Evolutionary conservation across 495 filamentous ascomycete species (phyloP).

Genomic region (Pyronema domesticum): DNA sequence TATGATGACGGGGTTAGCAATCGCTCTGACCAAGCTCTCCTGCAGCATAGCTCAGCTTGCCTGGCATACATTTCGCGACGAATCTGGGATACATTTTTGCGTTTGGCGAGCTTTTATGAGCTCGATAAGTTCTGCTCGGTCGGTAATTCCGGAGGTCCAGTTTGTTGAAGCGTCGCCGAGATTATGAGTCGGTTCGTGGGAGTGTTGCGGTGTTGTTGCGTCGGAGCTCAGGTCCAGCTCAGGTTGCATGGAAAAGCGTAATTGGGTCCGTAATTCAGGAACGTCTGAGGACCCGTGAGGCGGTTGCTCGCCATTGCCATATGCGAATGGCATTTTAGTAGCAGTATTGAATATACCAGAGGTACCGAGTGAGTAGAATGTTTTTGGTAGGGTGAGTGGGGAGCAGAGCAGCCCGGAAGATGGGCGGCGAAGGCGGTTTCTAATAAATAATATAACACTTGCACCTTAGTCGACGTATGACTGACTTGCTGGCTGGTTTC

Average conservation of each 20-base stretch:
- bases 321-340: not conserved
- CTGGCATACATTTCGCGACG: slow-evolving; percentile 10
- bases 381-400: not conserved
- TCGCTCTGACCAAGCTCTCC: not conserved
- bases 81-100: slow-evolving; percentile 52
- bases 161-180: no score
- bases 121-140: slow-evolving; percentile 67
- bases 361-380: not conserved
- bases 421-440: not conserved
- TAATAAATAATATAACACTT: not conserved
- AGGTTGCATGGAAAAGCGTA: not conserved
- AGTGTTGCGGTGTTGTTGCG: not conserved
- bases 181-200: not conserved
- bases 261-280: not conserved
- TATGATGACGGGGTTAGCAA: slow-evolving; percentile 13
- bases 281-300: not conserved
- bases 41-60: slow-evolving; percentile 9
- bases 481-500: not conserved
- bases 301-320: not conserved
- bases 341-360: not conserved
- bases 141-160: slow-evolving; percentile 19
- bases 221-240: not conserved
- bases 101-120: slow-evolving; percentile 65
- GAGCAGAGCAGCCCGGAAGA: not conserved
- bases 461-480: not conserved